Conservation (phyloP, 257 asterid species). For the Solanum chiquidenum region DNA sequence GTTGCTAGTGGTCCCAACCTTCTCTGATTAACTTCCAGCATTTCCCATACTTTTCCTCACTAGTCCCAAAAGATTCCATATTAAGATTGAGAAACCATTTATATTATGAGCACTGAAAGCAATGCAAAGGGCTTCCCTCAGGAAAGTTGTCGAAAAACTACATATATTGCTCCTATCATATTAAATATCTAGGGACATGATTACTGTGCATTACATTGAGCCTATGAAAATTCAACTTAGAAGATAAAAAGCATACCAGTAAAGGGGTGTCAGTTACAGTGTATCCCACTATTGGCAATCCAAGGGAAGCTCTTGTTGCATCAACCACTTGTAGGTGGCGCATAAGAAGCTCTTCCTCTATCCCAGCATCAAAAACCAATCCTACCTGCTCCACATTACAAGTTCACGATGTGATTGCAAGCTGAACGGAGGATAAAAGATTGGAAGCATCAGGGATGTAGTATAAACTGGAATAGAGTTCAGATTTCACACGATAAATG, state of each 20-base stretch:
- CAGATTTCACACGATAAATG: background rate
- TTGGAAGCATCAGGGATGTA: background rate
- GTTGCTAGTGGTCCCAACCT: background rate
- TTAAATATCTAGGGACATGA: background rate
- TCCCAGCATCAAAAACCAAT: slow-evolving; percentile 81
- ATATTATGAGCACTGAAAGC: background rate
- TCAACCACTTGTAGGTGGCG: slow-evolving; percentile 89
- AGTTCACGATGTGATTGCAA: slow-evolving; percentile 1
- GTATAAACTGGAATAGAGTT: background rate
- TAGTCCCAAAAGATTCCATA: background rate
- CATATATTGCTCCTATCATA: background rate
- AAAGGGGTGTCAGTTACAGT: slow-evolving; percentile 71
- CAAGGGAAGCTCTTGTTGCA: slow-evolving; percentile 94
- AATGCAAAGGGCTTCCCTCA: background rate
- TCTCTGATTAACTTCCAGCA: background rate
- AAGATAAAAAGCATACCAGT: slow-evolving; percentile 31
- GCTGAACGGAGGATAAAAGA: background rate
- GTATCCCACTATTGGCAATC: slow-evolving; percentile 65
- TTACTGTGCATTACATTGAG: background rate
- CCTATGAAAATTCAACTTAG: background rate
- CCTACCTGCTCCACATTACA: slow-evolving; percentile 50
- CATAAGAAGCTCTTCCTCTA: slow-evolving; percentile 69
- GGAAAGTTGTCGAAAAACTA: background rate
- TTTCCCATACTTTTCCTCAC: background rate
- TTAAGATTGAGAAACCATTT: background rate